phyloP scores from a whole-genome alignment of 192 early-diverging fungal genomes.

The Coemansia sp. region DNA sequence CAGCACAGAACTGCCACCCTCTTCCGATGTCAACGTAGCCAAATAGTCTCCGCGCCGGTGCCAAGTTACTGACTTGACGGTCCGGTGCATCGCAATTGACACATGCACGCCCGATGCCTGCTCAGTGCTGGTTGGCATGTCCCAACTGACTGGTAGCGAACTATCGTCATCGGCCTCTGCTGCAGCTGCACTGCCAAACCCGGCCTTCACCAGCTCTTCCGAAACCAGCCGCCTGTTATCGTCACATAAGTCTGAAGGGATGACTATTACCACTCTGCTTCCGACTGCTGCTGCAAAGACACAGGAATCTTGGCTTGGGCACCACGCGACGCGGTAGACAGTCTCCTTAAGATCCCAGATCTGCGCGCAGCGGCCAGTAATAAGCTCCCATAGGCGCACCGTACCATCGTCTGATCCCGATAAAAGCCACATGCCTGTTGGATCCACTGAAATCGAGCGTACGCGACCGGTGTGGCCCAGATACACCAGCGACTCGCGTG shows the following conservation, averaged over 20 bases:
- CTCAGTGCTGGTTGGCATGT: conserved; percentile 56
- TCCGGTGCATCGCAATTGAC: conserved; percentile 54
- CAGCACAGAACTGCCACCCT: conserved; percentile 66
- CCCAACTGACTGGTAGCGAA: conserved; percentile 53
- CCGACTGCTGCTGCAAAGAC: conserved; percentile 76
- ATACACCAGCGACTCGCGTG: conserved; percentile 72
- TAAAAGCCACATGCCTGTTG: conserved; percentile 84
- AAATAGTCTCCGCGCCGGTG: conserved; percentile 97
- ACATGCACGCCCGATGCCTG: conserved; percentile 51
- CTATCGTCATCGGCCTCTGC: conserved; percentile 35
- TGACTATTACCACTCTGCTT: conserved; percentile 57
- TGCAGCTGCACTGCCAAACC: conserved; percentile 24
- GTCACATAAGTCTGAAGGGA: conserved; percentile 54
- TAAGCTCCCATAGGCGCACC: conserved; percentile 87
- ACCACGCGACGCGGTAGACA: conserved; percentile 83
- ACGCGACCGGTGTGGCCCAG: conserved; percentile 81
- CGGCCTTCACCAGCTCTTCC: conserved; percentile 41
- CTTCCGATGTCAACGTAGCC: conserved; percentile 80
- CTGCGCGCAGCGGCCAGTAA: conserved; percentile 82
- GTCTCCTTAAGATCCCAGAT: conserved; percentile 70
- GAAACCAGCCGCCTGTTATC: conserved; percentile 36
- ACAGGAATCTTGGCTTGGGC: conserved; percentile 74
- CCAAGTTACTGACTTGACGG: conserved; percentile 85
- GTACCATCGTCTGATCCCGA: conserved; percentile 91
- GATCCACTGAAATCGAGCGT: conserved; percentile 83